Evolutionary conservation across 441 rosid genomes (phyloP).

Genomic region (Sinapis alba): DNA sequence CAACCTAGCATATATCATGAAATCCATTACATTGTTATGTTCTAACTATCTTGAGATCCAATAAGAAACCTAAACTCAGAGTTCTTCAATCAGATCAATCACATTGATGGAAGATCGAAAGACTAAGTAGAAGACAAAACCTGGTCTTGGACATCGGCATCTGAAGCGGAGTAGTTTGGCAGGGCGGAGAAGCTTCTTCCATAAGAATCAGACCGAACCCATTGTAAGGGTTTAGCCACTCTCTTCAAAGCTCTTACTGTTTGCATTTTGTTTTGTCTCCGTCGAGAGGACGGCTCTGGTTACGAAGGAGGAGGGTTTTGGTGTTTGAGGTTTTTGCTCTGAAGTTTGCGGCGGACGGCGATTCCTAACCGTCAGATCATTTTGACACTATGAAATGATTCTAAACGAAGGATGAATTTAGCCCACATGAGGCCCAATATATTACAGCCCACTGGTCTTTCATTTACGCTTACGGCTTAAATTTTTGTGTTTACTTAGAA

Average conservation of each 20-base stretch:
- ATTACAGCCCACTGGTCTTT: too few relatives aligned
- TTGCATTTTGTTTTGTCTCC: constrained; percentile 53
- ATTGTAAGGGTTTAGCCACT: constrained; percentile 42
- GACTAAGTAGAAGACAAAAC: constrained; percentile 35
- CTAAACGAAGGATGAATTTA: not conserved
- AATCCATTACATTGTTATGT: not conserved
- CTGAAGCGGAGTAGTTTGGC: constrained; percentile 52
- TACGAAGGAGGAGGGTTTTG: constrained; percentile 32
- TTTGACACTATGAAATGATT: not conserved
- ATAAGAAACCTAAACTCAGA: not conserved
- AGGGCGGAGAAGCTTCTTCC: constrained; percentile 66
- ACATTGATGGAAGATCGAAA: constrained; percentile 19
- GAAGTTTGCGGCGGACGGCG: constrained; percentile 30
- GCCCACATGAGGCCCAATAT: constrained; percentile 32
- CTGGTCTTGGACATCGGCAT: constrained; percentile 66
- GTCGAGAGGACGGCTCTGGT: constrained; percentile 15
- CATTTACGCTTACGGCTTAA: too few relatives aligned
- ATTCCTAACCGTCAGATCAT: constrained; percentile 37
- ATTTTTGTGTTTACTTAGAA: too few relatives aligned
- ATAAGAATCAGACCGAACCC: constrained; percentile 43
- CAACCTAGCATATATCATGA: constrained; percentile 1
- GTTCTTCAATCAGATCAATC: not conserved
- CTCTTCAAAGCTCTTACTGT: constrained; percentile 53
- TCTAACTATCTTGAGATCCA: not conserved
- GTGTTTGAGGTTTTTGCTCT: constrained; percentile 31